Evolutionary conservation across 345 rosid genomes (phyloP).

Genomic region (Odontarrhena argentea): DNA sequence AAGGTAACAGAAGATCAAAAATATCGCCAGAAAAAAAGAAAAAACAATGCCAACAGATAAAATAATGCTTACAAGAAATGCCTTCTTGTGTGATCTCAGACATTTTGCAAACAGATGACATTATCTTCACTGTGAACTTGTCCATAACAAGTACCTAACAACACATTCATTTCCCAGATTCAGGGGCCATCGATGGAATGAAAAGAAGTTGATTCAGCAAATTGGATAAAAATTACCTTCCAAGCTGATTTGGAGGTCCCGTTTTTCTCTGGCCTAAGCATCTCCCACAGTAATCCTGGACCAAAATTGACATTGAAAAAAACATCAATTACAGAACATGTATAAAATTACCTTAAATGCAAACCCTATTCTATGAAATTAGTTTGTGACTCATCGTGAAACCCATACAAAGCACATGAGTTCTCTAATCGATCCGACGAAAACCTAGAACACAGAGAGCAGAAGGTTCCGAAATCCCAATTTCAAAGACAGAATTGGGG

Average conservation of each 20-base stretch:
- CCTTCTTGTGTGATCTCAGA: conserved; percentile 95
- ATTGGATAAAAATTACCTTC: conserved; percentile 63
- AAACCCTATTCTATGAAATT: not conserved
- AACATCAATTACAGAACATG: not conserved
- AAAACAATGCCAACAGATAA: not conserved
- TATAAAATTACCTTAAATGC: not conserved
- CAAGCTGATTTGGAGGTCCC: conserved; percentile 75
- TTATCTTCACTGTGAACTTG: conserved; percentile 81
- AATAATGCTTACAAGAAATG: conserved; percentile 73
- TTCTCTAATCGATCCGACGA: conserved; percentile 7
- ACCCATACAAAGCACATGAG: conserved; percentile 17
- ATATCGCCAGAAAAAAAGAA: not conserved
- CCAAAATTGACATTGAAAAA: conserved; percentile 8
- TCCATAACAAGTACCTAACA: conserved; percentile 91
- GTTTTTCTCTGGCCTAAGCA: conserved; percentile 81
- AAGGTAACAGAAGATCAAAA: conserved; percentile 19
- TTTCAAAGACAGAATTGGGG: conserved; percentile 5
- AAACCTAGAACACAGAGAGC: conserved; percentile 16
- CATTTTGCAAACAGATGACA: conserved; percentile 90
- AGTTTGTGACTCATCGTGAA: conserved; percentile 10
- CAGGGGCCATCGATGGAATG: not conserved
- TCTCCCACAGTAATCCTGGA: conserved; percentile 81
- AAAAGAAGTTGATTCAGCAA: not conserved
- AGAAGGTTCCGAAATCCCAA: conserved; percentile 20
- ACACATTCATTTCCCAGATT: conserved; percentile 8